Conservation (phyloP, 1,284 basidiomycete species). For the Cryptococcus sp. region DNA sequence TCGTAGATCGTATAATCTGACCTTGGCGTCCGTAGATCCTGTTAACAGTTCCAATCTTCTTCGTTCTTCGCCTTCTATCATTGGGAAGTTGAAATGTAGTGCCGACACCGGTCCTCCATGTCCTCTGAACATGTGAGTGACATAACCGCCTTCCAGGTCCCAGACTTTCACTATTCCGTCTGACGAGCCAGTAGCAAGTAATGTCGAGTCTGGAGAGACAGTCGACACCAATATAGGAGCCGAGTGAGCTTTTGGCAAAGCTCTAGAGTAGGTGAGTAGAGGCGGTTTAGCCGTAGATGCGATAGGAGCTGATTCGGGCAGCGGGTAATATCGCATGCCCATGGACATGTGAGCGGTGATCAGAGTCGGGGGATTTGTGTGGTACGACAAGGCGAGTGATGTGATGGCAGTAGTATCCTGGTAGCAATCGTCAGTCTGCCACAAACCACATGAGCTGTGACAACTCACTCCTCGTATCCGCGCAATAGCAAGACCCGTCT, state of each 20-base stretch:
- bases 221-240: conserved; percentile 89
- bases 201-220: conserved; percentile 80
- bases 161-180: conserved; percentile 97
- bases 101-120: conserved; percentile 96
- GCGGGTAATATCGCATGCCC: conserved; percentile 56
- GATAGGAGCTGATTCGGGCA: conserved; percentile 38
- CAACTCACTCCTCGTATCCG: conserved; percentile 74
- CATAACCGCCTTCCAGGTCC: conserved; percentile 83
- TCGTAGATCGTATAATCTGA: conserved; percentile 85
- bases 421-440: neutral
- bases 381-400: conserved; percentile 52
- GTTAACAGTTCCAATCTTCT: conserved; percentile 77
- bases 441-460: neutral
- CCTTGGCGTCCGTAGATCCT: conserved; percentile 81
- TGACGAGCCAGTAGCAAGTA: conserved; percentile 91
- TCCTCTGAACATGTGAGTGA: conserved; percentile 93
- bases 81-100: conserved; percentile 72
- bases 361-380: conserved; percentile 53
- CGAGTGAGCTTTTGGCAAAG: conserved; percentile 80
- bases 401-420: conserved; percentile 60
- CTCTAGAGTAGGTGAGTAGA: conserved; percentile 62
- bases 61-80: conserved; percentile 25
- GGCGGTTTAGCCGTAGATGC: conserved; percentile 29
- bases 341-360: conserved; percentile 57
- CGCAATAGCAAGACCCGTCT: conserved; percentile 71